Conservation (phyloP, 1,284 basidiomycete species). For the Volvariella surrecta region DNA sequence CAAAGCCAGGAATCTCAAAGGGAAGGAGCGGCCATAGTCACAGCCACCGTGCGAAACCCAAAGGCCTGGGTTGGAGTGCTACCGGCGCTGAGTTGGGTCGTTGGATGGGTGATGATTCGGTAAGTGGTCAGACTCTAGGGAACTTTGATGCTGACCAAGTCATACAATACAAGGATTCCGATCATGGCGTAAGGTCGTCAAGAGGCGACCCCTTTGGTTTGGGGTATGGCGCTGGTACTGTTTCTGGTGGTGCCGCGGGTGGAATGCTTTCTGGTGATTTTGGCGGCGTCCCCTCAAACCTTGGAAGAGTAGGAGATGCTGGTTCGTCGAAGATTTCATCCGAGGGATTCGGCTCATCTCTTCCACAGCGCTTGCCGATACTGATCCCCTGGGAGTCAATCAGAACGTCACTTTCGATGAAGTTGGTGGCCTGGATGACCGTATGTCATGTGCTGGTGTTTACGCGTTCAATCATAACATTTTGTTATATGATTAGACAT, state of each 20-base stretch:
- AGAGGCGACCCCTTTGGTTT: slow-evolving; percentile 52
- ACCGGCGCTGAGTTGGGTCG: slow-evolving; percentile 64
- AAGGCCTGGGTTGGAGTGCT: slow-evolving; percentile 64
- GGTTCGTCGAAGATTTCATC: slow-evolving; percentile 28
- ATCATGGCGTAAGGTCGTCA: slow-evolving; percentile 57
- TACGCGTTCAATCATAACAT: too few relatives aligned
- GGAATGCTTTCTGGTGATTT: slow-evolving; percentile 53
- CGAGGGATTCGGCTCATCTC: slow-evolving; percentile 12
- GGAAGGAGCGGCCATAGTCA: too few relatives aligned
- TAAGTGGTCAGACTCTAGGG: slow-evolving; percentile 30
- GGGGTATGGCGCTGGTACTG: slow-evolving; percentile 40
- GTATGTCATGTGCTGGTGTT: too few relatives aligned
- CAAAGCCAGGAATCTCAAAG: slow-evolving; percentile 17
- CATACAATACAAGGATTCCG: too few relatives aligned
- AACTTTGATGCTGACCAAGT: too few relatives aligned
- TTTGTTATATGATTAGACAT: slow-evolving; percentile 59
- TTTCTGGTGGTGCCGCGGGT: slow-evolving; percentile 25
- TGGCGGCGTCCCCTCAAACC: slow-evolving; percentile 65
- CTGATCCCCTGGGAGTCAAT: slow-evolving; percentile 93
- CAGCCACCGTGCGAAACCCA: not conserved
- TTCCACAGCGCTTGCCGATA: slow-evolving; percentile 77
- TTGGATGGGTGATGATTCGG: slow-evolving; percentile 76
- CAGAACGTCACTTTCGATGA: slow-evolving; percentile 94
- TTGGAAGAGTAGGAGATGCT: slow-evolving; percentile 76
- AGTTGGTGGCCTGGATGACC: slow-evolving; percentile 94